Conservation (phyloP, 2,329 filamentous ascomycete species). For the Ceratocystis alfenasii region DNA sequence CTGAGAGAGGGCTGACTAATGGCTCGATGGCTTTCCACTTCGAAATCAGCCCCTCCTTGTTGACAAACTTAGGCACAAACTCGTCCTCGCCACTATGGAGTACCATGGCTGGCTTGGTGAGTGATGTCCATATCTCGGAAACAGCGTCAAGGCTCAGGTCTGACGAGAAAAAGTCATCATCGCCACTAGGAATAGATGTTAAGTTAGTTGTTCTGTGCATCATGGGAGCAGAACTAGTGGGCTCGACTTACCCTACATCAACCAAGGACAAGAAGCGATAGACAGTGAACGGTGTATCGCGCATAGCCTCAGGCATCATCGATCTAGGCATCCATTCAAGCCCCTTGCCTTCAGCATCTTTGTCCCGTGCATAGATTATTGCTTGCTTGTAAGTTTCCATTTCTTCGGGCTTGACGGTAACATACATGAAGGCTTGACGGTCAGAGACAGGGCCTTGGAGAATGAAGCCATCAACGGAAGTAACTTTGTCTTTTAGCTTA, state of each 20-base stretch:
- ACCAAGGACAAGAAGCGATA: constrained; percentile 42
- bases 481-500: constrained; percentile 30
- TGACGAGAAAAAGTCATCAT: constrained; percentile 82
- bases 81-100: constrained; percentile 56
- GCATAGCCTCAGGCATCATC: constrained; percentile 32
- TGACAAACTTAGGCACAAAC: constrained; percentile 45
- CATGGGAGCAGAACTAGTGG: not conserved
- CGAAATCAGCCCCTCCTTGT: constrained; percentile 45
- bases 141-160: constrained; percentile 52
- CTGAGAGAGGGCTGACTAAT: constrained; percentile 40
- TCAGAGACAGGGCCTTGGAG: constrained; percentile 73
- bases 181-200: constrained; percentile 37
- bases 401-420: constrained; percentile 28
- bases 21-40: constrained; percentile 42
- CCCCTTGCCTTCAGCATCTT: constrained; percentile 43
- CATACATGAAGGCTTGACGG: constrained; percentile 47
- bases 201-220: not conserved
- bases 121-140: constrained; percentile 50
- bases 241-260: constrained; percentile 37
- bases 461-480: constrained; percentile 60
- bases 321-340: constrained; percentile 44
- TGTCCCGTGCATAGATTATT: constrained; percentile 39
- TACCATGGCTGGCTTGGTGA: constrained; percentile 50
- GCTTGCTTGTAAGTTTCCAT: constrained; percentile 35
- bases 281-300: constrained; percentile 38